Evolutionary conservation across 129 eudicot genomes (phyloP).

Genomic region (Sambucus nigra): DNA sequence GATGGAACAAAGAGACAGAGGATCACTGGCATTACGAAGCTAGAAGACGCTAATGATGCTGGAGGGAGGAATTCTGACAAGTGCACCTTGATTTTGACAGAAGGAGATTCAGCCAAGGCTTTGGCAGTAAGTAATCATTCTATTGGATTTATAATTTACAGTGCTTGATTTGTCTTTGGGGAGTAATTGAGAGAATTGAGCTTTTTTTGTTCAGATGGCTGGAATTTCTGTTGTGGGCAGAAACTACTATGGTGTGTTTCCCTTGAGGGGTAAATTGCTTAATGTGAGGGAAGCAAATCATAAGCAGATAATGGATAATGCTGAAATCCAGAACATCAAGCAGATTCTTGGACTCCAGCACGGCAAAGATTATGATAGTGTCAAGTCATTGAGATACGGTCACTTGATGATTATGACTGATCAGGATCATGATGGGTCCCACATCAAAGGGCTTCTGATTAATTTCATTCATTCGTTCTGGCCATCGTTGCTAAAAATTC

Average conservation of each 20-base stretch:
- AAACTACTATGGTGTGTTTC: constrained; percentile 81
- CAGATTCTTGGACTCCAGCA: constrained; percentile 83
- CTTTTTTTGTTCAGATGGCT: constrained; percentile 44
- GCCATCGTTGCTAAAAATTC: constrained; percentile 91
- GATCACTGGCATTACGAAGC: constrained; percentile 49
- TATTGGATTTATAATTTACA: too few relatives aligned
- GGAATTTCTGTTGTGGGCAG: constrained; percentile 82
- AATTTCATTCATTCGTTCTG: constrained; percentile 91
- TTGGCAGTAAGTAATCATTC: constrained; percentile 58
- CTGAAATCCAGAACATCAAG: constrained; percentile 71
- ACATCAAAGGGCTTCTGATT: constrained; percentile 86
- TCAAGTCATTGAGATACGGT: constrained; percentile 75
- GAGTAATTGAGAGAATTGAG: neutral
- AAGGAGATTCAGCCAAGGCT: constrained; percentile 98
- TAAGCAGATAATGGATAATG: constrained; percentile 70
- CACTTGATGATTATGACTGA: constrained; percentile 97
- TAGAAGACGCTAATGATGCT: constrained; percentile 84
- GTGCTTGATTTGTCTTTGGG: neutral
- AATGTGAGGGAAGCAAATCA: constrained; percentile 92
- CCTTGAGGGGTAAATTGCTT: constrained; percentile 81
- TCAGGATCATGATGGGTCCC: constrained; percentile 99
- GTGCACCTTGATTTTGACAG: constrained; percentile 90
- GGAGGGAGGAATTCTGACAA: constrained; percentile 48
- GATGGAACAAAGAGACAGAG: constrained; percentile 66
- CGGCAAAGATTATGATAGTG: constrained; percentile 50